Conservation (phyloP, 495 filamentous ascomycete species). For the Penicillium crystallinum region DNA sequence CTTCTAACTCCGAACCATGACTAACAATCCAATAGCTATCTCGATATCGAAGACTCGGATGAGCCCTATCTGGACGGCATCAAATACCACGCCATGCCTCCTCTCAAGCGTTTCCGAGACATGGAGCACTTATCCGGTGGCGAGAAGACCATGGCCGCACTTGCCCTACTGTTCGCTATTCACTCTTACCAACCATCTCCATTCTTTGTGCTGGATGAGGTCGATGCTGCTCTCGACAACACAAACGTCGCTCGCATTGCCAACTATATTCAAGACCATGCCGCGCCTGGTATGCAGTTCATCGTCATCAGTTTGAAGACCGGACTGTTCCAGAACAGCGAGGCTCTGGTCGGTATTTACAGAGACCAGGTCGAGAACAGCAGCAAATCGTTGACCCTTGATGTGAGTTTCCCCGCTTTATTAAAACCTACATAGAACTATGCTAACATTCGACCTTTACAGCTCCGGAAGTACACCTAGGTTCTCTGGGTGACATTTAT, state of each 20-base stretch:
- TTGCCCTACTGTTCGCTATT: constrained; percentile 92
- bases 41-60: constrained; percentile 88
- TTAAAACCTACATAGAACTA: neutral
- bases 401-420: constrained; percentile 61
- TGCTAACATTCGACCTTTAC: constrained; percentile 1
- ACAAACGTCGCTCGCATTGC: constrained; percentile 93
- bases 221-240: constrained; percentile 95
- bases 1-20: neutral
- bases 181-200: constrained; percentile 91
- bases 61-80: constrained; percentile 90
- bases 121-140: constrained; percentile 98
- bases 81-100: constrained; percentile 98
- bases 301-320: constrained; percentile 96
- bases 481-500: neutral
- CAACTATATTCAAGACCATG: constrained; percentile 89
- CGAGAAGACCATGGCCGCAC: constrained; percentile 97
- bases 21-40: constrained; percentile 47
- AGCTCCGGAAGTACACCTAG: constrained; percentile 47
- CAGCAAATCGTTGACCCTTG: constrained; percentile 81
- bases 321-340: constrained; percentile 87
- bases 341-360: constrained; percentile 91
- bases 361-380: constrained; percentile 89
- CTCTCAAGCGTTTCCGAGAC: constrained; percentile 95
- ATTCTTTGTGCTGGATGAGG: constrained; percentile 98
- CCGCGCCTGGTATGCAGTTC: constrained; percentile 97